phyloP scores from a whole-genome alignment of 331 rosid genomes.

The Arachis monticola region DNA sequence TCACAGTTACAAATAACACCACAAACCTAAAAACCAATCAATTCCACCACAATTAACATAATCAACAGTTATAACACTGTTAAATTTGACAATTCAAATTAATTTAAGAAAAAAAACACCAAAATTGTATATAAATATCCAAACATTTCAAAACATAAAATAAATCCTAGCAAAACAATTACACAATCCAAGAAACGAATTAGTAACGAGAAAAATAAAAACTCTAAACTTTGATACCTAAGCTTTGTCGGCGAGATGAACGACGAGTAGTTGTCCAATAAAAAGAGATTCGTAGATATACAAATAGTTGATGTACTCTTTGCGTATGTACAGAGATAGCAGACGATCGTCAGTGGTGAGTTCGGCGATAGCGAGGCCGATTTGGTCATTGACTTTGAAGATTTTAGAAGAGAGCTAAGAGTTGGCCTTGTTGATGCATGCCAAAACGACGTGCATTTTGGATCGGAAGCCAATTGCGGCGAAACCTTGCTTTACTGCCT shows the following conservation, averaged over 20 bases:
- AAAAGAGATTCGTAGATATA: slow-evolving; percentile 90
- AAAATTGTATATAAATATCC: not conserved
- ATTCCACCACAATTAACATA: not conserved
- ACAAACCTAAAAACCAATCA: not conserved
- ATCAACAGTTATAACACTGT: not conserved
- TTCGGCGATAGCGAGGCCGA: slow-evolving; percentile 98
- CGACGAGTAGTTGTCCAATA: slow-evolving; percentile 82
- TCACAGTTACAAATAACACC: slow-evolving; percentile 7
- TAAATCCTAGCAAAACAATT: slow-evolving; percentile 32
- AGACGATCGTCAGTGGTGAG: slow-evolving; percentile 99
- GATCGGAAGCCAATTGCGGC: slow-evolving; percentile 99
- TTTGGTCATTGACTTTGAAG: slow-evolving; percentile 95
- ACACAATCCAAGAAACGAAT: slow-evolving; percentile 12
- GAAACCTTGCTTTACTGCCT: slow-evolving; percentile 99
- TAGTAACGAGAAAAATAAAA: not conserved
- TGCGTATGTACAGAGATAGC: slow-evolving; percentile 89
- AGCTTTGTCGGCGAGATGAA: slow-evolving; percentile 98
- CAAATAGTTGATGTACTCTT: slow-evolving; percentile 82
- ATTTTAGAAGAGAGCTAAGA: slow-evolving; percentile 96
- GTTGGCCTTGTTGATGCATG: slow-evolving; percentile 90
- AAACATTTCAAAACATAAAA: not conserved
- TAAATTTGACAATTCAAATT: not conserved
- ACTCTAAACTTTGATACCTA: slow-evolving; percentile 57
- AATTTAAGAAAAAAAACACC: not conserved
- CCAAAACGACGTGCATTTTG: slow-evolving; percentile 87